phyloP scores from a whole-genome alignment of 805 yeast genomes.

The Yamadazyma akitaensis region DNA sequence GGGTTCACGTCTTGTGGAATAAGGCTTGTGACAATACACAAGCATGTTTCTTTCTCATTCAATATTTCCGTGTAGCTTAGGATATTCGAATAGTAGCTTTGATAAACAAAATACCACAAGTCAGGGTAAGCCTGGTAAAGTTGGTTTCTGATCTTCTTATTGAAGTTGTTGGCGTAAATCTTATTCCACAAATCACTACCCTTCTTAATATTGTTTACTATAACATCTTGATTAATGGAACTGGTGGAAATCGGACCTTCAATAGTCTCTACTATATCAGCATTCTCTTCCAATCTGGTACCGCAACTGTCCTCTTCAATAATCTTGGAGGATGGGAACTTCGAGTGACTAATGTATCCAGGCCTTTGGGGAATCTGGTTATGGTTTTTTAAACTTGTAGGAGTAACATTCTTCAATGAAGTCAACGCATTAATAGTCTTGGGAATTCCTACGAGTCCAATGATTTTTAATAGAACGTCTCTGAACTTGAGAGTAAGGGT shows the following conservation, averaged over 20 bases:
- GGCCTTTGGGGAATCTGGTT: constrained; percentile 25
- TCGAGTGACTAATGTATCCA: constrained; percentile 27
- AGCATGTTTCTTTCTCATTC: constrained; percentile 64
- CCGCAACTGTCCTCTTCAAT: constrained; percentile 40
- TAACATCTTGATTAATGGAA: constrained; percentile 26
- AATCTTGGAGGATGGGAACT: constrained; percentile 34
- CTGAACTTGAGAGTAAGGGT: constrained; percentile 53
- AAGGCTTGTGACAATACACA: constrained; percentile 73
- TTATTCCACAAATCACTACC: constrained; percentile 71
- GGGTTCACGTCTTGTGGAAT: constrained; percentile 94
- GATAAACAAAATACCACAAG: constrained; percentile 67
- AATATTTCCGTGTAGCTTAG: constrained; percentile 66
- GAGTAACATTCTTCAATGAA: constrained; percentile 62
- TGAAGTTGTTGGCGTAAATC: constrained; percentile 69
- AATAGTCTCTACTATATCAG: constrained; percentile 29
- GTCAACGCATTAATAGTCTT: constrained; percentile 77
- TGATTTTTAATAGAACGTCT: constrained; percentile 74
- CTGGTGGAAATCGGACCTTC: constrained; percentile 39
- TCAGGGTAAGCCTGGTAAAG: constrained; percentile 80
- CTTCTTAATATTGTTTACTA: constrained; percentile 32
- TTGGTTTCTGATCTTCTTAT: constrained; percentile 63
- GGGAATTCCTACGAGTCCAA: constrained; percentile 82
- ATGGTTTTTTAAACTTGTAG: constrained; percentile 35
- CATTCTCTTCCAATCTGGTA: constrained; percentile 24
- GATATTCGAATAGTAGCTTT: constrained; percentile 74